These are phyloP conservation scores for Coffea eugenioides DNA, from an alignment of 257 asterid species.

Conservation along the genomic window DNA sequence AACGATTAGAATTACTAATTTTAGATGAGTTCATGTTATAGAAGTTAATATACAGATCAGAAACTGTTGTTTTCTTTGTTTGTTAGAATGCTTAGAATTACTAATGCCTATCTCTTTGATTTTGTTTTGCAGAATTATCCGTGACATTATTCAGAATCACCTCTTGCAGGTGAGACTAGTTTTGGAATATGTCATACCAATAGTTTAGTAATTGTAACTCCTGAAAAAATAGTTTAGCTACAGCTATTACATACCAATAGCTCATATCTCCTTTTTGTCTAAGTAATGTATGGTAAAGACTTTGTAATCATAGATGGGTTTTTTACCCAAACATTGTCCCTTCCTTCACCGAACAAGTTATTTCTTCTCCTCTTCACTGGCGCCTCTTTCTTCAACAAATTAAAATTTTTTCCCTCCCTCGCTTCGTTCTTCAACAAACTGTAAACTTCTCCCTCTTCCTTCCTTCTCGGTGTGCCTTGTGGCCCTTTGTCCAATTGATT, in stretches of 20 bases:
- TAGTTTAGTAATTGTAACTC: no score
- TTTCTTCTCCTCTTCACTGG: no score
- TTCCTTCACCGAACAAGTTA: no score
- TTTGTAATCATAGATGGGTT: no score
- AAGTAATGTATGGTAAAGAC: not conserved
- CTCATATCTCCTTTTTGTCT: conserved; percentile 1
- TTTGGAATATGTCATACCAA: not conserved
- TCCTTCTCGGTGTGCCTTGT: no score
- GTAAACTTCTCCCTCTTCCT: no score
- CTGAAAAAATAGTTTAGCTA: not conserved
- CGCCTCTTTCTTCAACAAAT: no score
- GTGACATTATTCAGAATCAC: conserved; percentile 93
- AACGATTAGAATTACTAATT: not conserved
- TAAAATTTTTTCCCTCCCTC: no score
- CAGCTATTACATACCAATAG: not conserved
- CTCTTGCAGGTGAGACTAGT: conserved; percentile 68
- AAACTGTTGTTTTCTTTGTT: not conserved
- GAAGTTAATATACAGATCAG: not conserved
- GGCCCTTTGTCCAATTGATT: no score
- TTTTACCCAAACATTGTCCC: no score
- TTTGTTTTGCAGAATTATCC: conserved; percentile 68
- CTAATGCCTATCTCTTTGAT: not conserved
- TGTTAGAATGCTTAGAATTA: not conserved
- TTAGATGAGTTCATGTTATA: not conserved
- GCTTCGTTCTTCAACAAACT: no score